Percentiles rank a stretch among this genome's conserved stretches.
Conservation (phyloP, 805 yeast species). For the Candida chauliodis region DNA sequence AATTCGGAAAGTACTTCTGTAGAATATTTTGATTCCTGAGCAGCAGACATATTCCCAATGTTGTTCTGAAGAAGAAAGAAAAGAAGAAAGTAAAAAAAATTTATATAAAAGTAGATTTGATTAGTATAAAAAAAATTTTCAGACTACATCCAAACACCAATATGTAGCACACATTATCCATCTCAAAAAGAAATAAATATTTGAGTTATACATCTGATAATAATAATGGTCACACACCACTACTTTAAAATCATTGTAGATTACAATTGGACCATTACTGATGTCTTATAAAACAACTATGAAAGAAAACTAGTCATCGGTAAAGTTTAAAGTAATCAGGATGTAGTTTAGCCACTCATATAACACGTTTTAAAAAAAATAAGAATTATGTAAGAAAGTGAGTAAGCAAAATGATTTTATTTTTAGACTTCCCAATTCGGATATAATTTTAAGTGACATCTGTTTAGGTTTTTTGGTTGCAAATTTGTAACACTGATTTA, state of each 20-base stretch:
- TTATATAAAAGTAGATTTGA: slow-evolving; percentile 1
- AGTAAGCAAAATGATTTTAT: no score
- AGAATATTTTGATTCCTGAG: slow-evolving; percentile 59
- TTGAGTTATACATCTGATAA: neutral
- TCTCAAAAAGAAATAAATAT: neutral
- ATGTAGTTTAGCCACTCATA: neutral
- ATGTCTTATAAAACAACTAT: no score
- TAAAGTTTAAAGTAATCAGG: no score
- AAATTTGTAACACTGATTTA: no score
- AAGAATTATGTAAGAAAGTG: neutral
- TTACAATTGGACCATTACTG: no score
- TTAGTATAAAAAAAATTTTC: slow-evolving; percentile 4
- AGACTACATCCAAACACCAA: slow-evolving; percentile 3
- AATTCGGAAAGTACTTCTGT: slow-evolving; percentile 88
- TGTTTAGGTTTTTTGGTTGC: neutral
- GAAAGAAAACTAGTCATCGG: no score
- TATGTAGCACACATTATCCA: neutral
- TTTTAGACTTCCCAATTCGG: neutral
- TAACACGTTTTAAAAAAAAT: neutral
- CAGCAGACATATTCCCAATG: slow-evolving; percentile 46
- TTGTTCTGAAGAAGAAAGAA: slow-evolving; percentile 14
- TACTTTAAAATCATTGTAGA: no score
- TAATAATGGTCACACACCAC: no score
- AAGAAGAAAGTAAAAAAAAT: slow-evolving; percentile 9
- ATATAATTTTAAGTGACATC: no score